Evolutionary conservation across 164 flowering plant genomes (phyloP), one percentile per base, ranked within the genome.

Genomic region (Kalanchoe fedtschenkoi): DNA sequence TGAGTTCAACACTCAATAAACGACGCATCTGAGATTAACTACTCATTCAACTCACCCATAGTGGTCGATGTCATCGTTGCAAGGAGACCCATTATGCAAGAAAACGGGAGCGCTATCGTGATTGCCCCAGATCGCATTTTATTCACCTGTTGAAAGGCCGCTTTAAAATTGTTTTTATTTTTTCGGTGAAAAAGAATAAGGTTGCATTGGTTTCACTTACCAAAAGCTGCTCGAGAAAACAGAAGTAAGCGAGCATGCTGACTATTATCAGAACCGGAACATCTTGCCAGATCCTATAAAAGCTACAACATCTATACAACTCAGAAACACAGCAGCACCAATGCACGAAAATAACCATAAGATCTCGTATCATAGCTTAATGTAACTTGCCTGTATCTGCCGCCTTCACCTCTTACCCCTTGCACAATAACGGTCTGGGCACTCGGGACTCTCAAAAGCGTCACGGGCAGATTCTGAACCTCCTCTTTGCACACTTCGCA

Each of bases 401-500:
- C 21, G 26, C 14, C 21, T 46, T 46, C 53, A 19, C 11, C 26
- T 19, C 11, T 46, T 5, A 19, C 9, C 2, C 72, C 71, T 64
- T 56, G 69, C 21, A 9, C 16, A 43, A 30, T 61, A 33, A 9
- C 43, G n/a, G 69, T 41, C 65, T 74, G 81, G 65, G 15, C 33
- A 62, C 60, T 73, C 58, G 78, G 89, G 59, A 84, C 63, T 38
- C 86, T 72, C 54, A 84, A 69, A 66, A 86, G 84, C 26, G 83
- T 82, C 61, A 86, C 87, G 0, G 89, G 84, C 22, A 86, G 76
- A 66, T 86, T 86, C 65, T 71, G 62, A 33, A 86, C 89, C 65
- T 84, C 92, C 71, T 82, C 81, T 76, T 79, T 79, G 80, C 89
- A 86, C 7, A 86, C 83, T 39, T 84, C 89, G 73, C 92, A 86